Conservation (phyloP, 2,329 filamentous ascomycete genomes). For the Colletotrichum graminicola region DNA sequence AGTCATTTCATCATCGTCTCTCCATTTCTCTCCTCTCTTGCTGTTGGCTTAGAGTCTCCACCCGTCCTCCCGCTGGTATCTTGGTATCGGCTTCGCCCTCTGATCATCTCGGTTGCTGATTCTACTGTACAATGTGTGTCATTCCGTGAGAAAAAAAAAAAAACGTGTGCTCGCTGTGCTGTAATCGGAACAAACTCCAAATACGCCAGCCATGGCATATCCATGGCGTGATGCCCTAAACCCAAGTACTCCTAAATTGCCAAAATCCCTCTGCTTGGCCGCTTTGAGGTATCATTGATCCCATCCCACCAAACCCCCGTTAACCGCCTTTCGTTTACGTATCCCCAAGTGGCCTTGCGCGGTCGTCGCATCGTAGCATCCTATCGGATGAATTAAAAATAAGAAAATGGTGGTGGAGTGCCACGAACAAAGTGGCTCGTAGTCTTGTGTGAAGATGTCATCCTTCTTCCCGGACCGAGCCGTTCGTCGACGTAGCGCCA, state of each 20-base stretch:
- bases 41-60: constrained; percentile 13
- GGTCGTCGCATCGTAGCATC: constrained; percentile 34
- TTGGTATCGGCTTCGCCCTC: constrained; percentile 14
- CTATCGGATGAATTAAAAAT: constrained; percentile 22
- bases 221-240: constrained; percentile 39
- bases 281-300: constrained; percentile 32
- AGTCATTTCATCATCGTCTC: constrained; percentile 13
- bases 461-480: background rate
- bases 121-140: constrained; percentile 39
- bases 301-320: constrained; percentile 20
- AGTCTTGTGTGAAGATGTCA: background rate
- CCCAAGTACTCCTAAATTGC: constrained; percentile 33
- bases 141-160: constrained; percentile 20
- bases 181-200: constrained; percentile 30
- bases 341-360: constrained; percentile 26
- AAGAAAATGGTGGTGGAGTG: constrained; percentile 5
- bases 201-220: constrained; percentile 37
- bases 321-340: constrained; percentile 30
- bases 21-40: constrained; percentile 7
- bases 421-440: constrained; percentile 27
- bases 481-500: too few relatives aligned
- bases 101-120: constrained; percentile 11
- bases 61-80: constrained; percentile 18
- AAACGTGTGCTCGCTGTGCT: constrained; percentile 40
- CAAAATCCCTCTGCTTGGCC: constrained; percentile 20